A percentile compares a stretch with the other conserved stretches of the same genome.
These are phyloP conservation scores for Aquanectria penicillioides DNA, from an alignment of 2,329 filamentous ascomycete species.

Conservation along the genomic window DNA sequence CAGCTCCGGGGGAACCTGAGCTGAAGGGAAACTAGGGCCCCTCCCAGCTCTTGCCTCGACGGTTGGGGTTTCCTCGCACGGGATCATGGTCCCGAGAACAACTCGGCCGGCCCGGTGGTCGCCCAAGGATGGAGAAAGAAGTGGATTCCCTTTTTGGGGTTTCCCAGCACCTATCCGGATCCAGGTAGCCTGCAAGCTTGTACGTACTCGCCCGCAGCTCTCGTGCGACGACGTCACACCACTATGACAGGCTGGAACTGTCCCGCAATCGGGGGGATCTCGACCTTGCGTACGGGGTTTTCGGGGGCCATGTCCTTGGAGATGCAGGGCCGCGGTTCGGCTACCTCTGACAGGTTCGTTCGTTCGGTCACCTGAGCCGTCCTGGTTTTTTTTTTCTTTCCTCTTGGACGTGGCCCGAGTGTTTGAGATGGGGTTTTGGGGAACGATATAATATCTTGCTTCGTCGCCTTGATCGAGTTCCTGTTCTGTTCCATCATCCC, in stretches of 20 bases:
- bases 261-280: constrained; percentile 17
- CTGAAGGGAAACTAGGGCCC: background rate
- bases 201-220: too few species aligned
- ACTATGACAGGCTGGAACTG: constrained; percentile 31
- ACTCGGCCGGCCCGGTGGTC: constrained; percentile 9
- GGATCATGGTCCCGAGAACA: constrained; percentile 19
- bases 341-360: background rate
- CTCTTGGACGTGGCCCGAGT: constrained; percentile 25
- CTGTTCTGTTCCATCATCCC: constrained; percentile 14
- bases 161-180: too few species aligned
- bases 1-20: constrained; percentile 30
- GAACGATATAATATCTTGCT: constrained; percentile 33
- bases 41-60: background rate
- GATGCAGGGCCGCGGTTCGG: constrained; percentile 18
- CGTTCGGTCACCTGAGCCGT: constrained; percentile 22
- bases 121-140: background rate
- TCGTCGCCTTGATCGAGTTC: background rate
- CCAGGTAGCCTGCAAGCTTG: too few species aligned
- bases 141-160: background rate
- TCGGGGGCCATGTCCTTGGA: constrained; percentile 4
- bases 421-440: constrained; percentile 11
- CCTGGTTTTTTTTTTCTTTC: constrained; percentile 24
- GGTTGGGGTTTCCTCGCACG: constrained; percentile 13
- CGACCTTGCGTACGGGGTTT: constrained; percentile 3
- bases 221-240: constrained; percentile 30